Evolutionary conservation across 306 rosid genomes (phyloP), one percentile per base, ranked within the genome.

Genomic region (Prunus dulcis): DNA sequence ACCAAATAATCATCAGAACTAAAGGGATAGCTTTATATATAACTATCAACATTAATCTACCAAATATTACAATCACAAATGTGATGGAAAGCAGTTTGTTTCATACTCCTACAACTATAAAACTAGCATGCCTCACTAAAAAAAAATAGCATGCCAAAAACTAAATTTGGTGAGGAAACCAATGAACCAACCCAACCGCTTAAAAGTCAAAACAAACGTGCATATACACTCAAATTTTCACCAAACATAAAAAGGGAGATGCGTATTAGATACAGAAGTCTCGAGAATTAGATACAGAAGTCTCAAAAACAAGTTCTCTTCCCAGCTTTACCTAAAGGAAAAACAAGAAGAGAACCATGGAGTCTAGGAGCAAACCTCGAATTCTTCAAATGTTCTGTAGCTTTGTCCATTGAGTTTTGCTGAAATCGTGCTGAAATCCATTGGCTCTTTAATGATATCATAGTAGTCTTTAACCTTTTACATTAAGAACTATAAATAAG

Each of bases 401-500:
- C 46, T 70, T 69, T 77, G 80, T 68, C 28, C 63, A 28, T 64
- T 13, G 61, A 81, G 80, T 53, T 76, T 81, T 55, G 4, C 62
- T 52, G 73, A 38, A 45, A 81, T 64, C 10, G 68, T 75, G 3
- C 77, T 56, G 5, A 81, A 70, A 64, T 81, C 84, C 80, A 81
- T 81, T 43, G 80, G 80, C 52, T 81, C 67, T 64, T 81, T 20
- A 52, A 81, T 69, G 73, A 57, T 15, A n/a, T 81, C 77, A 70
- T 75, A 69, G 66, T 81, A 81, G 23, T 55, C 53, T 11, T 75
- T 18, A 2, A 81, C 73, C 84, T 81, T 69, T 75, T 67, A 27
- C 52, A 75, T 45, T 27, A 23, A 61, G 47, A 53, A 45, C 38
- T 19, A 69, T 20, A 69, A 57, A 17, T 43, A 27, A 45, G 45